Conservation (phyloP, 2,329 filamentous ascomycete genomes). For the Fusarium pseudocircinatum region DNA sequence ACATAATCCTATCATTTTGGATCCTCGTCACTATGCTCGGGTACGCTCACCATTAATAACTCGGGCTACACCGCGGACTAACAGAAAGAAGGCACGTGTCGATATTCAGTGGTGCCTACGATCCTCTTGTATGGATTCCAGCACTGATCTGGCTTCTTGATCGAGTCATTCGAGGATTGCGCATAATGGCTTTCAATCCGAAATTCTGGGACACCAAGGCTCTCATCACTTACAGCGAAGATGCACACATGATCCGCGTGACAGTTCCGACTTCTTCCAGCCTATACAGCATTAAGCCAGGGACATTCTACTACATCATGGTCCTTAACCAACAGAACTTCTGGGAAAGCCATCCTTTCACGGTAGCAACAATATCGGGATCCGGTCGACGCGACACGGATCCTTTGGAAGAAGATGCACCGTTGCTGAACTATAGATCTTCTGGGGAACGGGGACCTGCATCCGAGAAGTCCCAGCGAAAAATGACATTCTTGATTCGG, state of each 20-base stretch:
- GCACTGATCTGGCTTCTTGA: background rate
- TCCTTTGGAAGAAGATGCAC: background rate
- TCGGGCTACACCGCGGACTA: background rate
- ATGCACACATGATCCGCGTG: conserved; percentile 54
- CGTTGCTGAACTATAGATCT: background rate
- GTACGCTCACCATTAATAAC: conserved; percentile 44
- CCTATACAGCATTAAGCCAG: conserved; percentile 48
- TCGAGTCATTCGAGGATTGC: background rate
- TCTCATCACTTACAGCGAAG: background rate
- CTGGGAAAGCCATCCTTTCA: conserved; percentile 64
- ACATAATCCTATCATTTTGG: conserved; percentile 62
- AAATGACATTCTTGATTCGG: conserved; percentile 55
- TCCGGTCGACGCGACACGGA: background rate
- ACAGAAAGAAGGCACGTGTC: conserved; percentile 54
- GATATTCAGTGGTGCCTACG: conserved; percentile 60
- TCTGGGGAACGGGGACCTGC: background rate
- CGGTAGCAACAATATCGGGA: conserved; percentile 49
- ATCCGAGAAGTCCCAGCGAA: background rate
- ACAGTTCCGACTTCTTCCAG: conserved; percentile 48
- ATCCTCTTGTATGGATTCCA: conserved; percentile 40
- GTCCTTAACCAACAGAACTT: conserved; percentile 48
- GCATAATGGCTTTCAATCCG: background rate
- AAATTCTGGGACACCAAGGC: conserved; percentile 5
- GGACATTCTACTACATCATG: conserved; percentile 58
- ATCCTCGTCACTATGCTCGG: conserved; percentile 61